Evolutionary conservation across 768 basidiomycete species (phyloP), one percentile per base, ranked within the genome.

Genomic region (Leccinellum rugosiceps): DNA sequence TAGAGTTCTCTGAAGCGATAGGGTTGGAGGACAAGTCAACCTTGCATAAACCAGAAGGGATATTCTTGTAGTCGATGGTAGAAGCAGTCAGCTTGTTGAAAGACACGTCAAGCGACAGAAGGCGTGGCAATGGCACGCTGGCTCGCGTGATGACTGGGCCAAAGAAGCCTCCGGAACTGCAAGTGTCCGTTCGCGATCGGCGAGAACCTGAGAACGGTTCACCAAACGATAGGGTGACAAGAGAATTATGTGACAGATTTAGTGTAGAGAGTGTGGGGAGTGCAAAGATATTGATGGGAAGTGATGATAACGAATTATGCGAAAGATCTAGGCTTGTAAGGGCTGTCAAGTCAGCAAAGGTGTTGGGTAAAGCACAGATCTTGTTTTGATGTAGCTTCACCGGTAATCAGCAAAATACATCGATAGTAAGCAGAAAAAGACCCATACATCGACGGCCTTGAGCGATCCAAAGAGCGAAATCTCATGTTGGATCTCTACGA

Each of bases 401-500:
- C 32, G 19, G 34, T 21, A 11, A 21, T 62, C 2, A 55, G 58
- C 34, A 30, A 35, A 49, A 30, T 35, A 25, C 15, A 49, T 14
- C 0, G 38, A 54, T 25, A 35, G 32, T 41, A 48, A 48, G 47
- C 1, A 25, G 26, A 54, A 15, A n/a, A 47, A 17, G 9, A 43
- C 41, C 75, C 90, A 56, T 73, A 91, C 91, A 70, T 94, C 92
- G 41, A 94, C 63, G 1, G 77, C 81, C 72, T 92, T 92, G 52
- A 94, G 75, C 4, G 88, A 90, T 3, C 91, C 91, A 67, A 94
- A 94, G 46, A 92, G 77, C 0, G 88, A 87, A 14, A 94, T 86
- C 68, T 94, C 92, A 23, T 84, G 85, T 62, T 92, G 91, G 28
- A 94, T 78, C 65, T 90, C 88, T 17, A 80, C 61, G 43, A 94